Conservation (phyloP, 345 rosid genomes). For the Syzygium aqueum region DNA sequence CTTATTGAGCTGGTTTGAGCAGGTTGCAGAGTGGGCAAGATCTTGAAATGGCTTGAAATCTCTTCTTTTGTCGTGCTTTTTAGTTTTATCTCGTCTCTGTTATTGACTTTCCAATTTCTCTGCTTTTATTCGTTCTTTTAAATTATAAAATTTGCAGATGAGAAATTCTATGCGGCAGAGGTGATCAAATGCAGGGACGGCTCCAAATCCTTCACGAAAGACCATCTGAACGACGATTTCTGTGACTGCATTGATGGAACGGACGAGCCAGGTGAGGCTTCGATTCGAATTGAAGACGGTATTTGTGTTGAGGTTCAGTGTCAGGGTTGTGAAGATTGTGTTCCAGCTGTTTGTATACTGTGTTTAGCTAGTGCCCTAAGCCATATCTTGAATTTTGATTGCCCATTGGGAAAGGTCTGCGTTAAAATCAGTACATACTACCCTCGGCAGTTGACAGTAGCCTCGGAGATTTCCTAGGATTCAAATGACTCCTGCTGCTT, state of each 20-base stretch:
- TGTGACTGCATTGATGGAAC: slow-evolving; percentile 96
- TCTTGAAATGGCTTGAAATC: neutral
- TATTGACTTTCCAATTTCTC: neutral
- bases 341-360: neutral
- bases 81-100: neutral
- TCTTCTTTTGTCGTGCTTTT: neutral
- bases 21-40: neutral
- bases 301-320: neutral
- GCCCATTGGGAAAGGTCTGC: neutral
- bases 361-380: neutral
- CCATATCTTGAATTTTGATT: neutral
- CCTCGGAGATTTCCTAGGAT: neutral
- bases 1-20: neutral
- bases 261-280: slow-evolving; percentile 77
- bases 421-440: neutral
- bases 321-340: neutral
- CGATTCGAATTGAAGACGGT: neutral
- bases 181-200: slow-evolving; percentile 86
- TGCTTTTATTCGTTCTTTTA: neutral
- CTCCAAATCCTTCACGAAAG: slow-evolving; percentile 57
- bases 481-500: neutral
- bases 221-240: slow-evolving; percentile 82
- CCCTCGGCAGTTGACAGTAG: neutral
- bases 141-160: slow-evolving; percentile 29
- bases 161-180: slow-evolving; percentile 48